Conservation (phyloP, 768 basidiomycete genomes). For the Coprinopsis cinerea region DNA sequence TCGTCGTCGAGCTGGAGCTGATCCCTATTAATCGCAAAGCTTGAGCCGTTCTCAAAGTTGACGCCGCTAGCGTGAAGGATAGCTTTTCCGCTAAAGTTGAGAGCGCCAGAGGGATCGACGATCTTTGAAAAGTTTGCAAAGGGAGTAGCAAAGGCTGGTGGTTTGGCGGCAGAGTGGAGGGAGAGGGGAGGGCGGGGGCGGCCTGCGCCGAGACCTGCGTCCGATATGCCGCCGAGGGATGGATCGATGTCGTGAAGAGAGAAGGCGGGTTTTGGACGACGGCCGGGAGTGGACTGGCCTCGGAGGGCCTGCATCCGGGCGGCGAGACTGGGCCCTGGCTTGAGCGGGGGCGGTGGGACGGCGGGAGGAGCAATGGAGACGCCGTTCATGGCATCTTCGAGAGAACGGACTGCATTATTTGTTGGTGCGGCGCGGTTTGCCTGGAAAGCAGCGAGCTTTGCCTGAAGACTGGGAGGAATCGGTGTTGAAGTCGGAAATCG, state of each 20-base stretch:
- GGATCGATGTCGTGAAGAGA: conserved; percentile 60
- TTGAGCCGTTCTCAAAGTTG: conserved; percentile 83
- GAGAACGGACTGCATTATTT: conserved; percentile 11
- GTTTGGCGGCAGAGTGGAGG: no score
- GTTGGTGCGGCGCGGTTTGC: conserved; percentile 8
- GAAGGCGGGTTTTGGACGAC: conserved; percentile 50
- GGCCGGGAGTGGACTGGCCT: conserved; percentile 11
- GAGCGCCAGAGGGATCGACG: conserved; percentile 84
- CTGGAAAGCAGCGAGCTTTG: conserved; percentile 75
- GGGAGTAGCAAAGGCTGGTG: conserved; percentile 57
- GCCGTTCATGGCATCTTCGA: conserved; percentile 15
- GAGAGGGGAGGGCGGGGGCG: conserved; percentile 41
- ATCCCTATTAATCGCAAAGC: conserved; percentile 91
- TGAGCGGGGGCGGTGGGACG: background rate
- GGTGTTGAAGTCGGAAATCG: conserved; percentile 37
- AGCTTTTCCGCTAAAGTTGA: conserved; percentile 92
- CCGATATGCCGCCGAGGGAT: conserved; percentile 26
- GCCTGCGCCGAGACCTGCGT: conserved; percentile 68
- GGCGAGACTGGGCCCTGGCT: conserved; percentile 5
- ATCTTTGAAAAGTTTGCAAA: conserved; percentile 73
- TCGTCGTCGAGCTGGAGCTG: conserved; percentile 79
- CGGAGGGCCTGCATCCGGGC: background rate
- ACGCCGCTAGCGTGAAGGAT: conserved; percentile 83
- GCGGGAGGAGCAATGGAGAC: conserved; percentile 1
- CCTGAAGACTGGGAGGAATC: conserved; percentile 85